phyloP scores from a whole-genome alignment of 768 basidiomycete genomes.

The Calocybe cyanea region DNA sequence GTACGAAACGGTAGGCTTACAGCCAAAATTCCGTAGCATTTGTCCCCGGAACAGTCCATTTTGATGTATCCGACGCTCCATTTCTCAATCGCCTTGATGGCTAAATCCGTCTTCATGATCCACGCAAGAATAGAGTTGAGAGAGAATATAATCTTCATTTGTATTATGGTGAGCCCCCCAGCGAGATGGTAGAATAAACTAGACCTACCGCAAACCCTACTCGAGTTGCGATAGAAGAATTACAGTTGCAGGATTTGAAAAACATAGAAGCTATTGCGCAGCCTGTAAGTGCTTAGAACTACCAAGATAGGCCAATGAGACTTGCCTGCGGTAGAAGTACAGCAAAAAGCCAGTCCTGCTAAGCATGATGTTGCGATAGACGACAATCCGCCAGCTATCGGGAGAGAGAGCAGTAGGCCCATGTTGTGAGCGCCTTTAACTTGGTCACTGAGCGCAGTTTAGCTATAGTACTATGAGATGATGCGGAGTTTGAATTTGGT shows the following conservation, averaged over 20 bases:
- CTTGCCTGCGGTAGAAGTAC: conserved; percentile 79
- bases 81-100: conserved; percentile 83
- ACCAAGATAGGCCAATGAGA: conserved; percentile 5
- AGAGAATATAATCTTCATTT: conserved; percentile 81
- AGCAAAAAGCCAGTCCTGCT: conserved; percentile 80
- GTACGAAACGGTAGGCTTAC: conserved; percentile 39
- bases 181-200: background rate
- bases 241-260: conserved; percentile 98
- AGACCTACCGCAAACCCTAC: conserved; percentile 85
- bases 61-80: conserved; percentile 97
- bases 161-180: background rate
- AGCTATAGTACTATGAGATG: too few species aligned
- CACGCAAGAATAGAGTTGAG: conserved; percentile 96
- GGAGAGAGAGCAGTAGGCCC: conserved; percentile 74
- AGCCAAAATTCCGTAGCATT: conserved; percentile 95
- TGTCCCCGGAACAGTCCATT: conserved; percentile 91
- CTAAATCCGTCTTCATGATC: conserved; percentile 90
- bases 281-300: conserved; percentile 10
- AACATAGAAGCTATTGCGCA: conserved; percentile 78
- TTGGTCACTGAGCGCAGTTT: too few species aligned
- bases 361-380: conserved; percentile 82
- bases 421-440: conserved; percentile 31
- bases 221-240: conserved; percentile 95
- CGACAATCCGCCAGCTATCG: conserved; percentile 62
- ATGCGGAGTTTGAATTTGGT: too few species aligned